phyloP scores from a whole-genome alignment of 2,329 filamentous ascomycete genomes.

The Verticillium alfalfae region DNA sequence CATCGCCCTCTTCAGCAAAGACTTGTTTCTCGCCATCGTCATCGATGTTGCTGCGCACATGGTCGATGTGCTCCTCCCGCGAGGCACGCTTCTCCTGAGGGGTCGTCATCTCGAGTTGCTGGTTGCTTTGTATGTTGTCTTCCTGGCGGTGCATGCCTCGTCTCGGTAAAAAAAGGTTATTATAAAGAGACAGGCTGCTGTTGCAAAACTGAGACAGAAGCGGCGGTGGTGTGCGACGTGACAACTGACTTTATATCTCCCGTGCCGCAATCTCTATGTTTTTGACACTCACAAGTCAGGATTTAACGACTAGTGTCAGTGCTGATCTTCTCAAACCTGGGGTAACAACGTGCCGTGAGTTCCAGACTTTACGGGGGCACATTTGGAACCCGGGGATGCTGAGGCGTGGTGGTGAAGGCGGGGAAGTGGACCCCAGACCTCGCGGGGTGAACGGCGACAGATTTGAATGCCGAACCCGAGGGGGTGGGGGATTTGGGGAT shows the following conservation, averaged over 20 bases:
- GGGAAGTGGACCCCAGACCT: background rate
- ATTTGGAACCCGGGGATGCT: background rate
- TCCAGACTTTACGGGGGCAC: background rate
- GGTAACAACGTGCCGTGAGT: background rate
- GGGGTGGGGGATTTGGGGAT: background rate
- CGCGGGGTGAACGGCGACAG: background rate
- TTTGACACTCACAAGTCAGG: background rate
- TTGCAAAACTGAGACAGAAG: background rate
- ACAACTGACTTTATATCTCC: background rate
- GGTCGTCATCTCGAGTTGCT: background rate
- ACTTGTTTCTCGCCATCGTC: constrained; percentile 8
- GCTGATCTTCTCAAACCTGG: background rate
- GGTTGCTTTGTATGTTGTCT: background rate
- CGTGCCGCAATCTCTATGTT: background rate
- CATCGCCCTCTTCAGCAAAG: constrained; percentile 13
- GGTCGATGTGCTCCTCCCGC: constrained; percentile 7
- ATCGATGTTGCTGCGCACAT: constrained; percentile 3
- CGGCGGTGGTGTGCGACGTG: background rate
- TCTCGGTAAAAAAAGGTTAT: background rate
- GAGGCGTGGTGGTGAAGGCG: background rate
- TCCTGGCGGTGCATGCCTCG: background rate
- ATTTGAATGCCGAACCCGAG: background rate
- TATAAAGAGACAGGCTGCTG: background rate
- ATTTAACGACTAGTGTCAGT: background rate
- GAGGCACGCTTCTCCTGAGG: constrained; percentile 1